phyloP scores from a whole-genome alignment of 2,329 filamentous ascomycete genomes.

The Paramyrothecium roridum region DNA sequence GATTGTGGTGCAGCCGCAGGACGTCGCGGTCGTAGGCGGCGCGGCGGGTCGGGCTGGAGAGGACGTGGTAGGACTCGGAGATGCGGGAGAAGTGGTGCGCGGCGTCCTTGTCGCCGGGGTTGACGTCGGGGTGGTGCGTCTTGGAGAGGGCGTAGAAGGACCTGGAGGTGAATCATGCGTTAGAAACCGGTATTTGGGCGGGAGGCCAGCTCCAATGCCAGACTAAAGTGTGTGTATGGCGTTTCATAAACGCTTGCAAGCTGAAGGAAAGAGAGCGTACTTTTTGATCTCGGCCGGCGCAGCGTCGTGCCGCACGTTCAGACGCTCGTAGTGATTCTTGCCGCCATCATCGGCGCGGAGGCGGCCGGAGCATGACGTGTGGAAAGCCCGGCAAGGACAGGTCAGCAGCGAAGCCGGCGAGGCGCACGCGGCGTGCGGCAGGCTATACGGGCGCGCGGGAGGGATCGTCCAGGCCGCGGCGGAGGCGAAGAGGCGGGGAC shows the following conservation, averaged over 20 bases:
- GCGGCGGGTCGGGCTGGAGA: conserved; percentile 71
- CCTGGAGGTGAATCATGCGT: conserved; percentile 27
- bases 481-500: conserved; percentile 21
- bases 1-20: conserved; percentile 35
- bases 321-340: conserved; percentile 76
- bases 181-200: not conserved
- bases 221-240: not conserved
- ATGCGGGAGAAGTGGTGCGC: conserved; percentile 76
- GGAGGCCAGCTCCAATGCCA: not conserved
- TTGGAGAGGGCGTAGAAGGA: conserved; percentile 92
- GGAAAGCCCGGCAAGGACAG: conserved; percentile 14
- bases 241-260: not conserved
- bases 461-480: conserved; percentile 15
- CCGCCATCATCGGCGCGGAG: conserved; percentile 14
- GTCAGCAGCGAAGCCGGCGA: conserved; percentile 6
- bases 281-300: conserved; percentile 80
- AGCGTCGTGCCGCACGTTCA: conserved; percentile 69
- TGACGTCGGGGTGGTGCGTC: conserved; percentile 86
- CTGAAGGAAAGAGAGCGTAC: conserved; percentile 33
- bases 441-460: conserved; percentile 12
- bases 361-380: conserved; percentile 8
- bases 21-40: conserved; percentile 76
- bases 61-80: conserved; percentile 77
- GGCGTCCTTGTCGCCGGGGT: conserved; percentile 71
- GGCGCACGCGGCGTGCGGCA: conserved; percentile 3